Percentiles rank a stretch among this genome's conserved stretches.
Conservation (phyloP, 2,329 filamentous ascomycete genomes). For the Trichophyton mentagrophytes region DNA sequence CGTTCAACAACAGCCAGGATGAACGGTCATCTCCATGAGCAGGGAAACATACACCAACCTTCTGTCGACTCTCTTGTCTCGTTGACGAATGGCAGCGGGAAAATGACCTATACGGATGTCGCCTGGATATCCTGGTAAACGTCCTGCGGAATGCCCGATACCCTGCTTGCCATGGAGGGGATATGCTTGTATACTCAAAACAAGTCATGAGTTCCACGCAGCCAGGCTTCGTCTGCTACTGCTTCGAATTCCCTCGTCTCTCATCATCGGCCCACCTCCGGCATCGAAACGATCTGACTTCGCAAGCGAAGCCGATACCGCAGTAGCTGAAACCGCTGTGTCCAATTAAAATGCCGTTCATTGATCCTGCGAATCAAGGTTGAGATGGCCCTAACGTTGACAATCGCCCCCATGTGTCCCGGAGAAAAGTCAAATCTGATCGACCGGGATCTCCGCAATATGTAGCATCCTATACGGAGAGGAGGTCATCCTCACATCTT, state of each 20-base stretch:
- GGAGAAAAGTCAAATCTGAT: conserved; percentile 2
- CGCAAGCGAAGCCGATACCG: conserved; percentile 1
- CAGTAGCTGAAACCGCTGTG: neutral
- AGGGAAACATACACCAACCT: neutral
- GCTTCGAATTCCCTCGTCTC: neutral
- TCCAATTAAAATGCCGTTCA: neutral
- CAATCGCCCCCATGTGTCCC: neutral
- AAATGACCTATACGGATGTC: neutral
- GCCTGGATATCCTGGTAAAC: neutral
- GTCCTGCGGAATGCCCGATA: neutral
- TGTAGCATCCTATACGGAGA: neutral
- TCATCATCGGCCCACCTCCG: neutral
- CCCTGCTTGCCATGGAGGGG: neutral
- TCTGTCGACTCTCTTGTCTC: neutral
- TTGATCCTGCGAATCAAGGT: neutral
- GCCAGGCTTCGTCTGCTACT: neutral
- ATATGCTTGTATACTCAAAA: neutral
- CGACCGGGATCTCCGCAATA: conserved; percentile 1
- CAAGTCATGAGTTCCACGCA: neutral
- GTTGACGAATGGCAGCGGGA: neutral
- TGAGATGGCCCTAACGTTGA: neutral
- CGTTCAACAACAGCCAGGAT: neutral
- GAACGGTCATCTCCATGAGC: neutral
- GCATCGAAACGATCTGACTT: neutral
- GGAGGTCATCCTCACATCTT: neutral